phyloP scores from a whole-genome alignment of 1,284 basidiomycete species.

The Heterobasidion annosum region DNA sequence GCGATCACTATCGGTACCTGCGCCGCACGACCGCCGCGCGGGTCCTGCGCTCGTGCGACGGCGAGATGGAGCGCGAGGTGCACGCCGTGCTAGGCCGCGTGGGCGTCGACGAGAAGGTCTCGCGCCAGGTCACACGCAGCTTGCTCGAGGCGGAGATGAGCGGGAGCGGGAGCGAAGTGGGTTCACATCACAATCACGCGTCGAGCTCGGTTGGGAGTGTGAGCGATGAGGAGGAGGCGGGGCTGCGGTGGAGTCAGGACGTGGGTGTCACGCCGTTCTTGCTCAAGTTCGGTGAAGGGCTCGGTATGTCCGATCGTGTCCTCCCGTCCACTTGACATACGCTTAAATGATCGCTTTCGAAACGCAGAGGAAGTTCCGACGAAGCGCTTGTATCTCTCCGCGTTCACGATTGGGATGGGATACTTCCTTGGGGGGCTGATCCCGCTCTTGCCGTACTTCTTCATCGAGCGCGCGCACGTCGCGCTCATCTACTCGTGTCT shows the following conservation, averaged over 20 bases:
- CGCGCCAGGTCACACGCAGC: conserved; percentile 69
- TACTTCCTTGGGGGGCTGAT: conserved; percentile 84
- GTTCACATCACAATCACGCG: conserved; percentile 17
- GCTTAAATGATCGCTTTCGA: background rate
- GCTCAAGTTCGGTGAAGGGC: conserved; percentile 86
- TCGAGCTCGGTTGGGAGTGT: conserved; percentile 14
- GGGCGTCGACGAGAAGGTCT: conserved; percentile 80
- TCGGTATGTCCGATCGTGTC: conserved; percentile 44
- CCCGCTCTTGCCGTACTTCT: conserved; percentile 88
- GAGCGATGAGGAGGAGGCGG: conserved; percentile 38
- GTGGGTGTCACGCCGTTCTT: conserved; percentile 86
- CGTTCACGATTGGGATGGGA: conserved; percentile 87
- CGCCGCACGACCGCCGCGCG: conserved; percentile 69
- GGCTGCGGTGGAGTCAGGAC: conserved; percentile 57
- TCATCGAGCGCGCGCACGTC: conserved; percentile 45
- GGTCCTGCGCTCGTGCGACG: conserved; percentile 79
- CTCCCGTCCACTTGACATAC: background rate
- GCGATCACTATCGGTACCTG: conserved; percentile 88
- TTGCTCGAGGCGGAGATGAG: conserved; percentile 55
- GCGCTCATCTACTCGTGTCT: conserved; percentile 69
- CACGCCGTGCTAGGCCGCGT: conserved; percentile 81
- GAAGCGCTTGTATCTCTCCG: conserved; percentile 61
- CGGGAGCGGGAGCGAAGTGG: background rate
- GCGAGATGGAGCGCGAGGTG: conserved; percentile 95
- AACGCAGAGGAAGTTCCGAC: conserved; percentile 55